Conservation (phyloP, 768 basidiomycete genomes). For the Lentinula sp. region DNA sequence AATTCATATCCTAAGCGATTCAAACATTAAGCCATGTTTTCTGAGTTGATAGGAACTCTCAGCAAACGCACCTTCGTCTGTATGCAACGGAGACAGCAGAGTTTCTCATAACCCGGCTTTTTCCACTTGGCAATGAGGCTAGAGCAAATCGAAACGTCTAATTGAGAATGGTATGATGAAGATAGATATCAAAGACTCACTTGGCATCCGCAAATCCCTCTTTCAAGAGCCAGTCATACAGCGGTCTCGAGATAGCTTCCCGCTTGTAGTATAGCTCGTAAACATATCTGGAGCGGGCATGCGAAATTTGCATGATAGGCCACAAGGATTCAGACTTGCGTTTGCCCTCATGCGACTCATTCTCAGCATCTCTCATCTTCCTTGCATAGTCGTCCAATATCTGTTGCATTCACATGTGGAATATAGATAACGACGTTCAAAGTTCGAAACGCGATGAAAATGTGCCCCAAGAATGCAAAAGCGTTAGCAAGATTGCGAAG, state of each 20-base stretch:
- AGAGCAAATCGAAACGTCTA: background rate
- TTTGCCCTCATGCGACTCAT: constrained; percentile 97
- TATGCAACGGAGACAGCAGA: constrained; percentile 95
- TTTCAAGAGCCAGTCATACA: constrained; percentile 98
- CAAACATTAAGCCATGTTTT: background rate
- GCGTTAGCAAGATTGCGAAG: constrained; percentile 1
- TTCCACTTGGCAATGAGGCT: constrained; percentile 96
- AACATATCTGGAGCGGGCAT: constrained; percentile 93
- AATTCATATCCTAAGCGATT: constrained; percentile 86
- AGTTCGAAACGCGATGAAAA: background rate
- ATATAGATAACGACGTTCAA: background rate
- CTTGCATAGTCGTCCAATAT: constrained; percentile 97
- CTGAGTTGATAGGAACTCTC: background rate
- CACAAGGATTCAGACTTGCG: constrained; percentile 89
- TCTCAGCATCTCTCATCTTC: constrained; percentile 99
- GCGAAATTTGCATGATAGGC: constrained; percentile 98
- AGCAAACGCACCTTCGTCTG: constrained; percentile 67
- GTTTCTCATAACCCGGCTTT: constrained; percentile 96
- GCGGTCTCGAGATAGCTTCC: constrained; percentile 85
- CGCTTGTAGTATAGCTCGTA: constrained; percentile 99
- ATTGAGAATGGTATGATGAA: background rate
- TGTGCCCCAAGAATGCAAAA: background rate
- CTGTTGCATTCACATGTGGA: constrained; percentile 28
- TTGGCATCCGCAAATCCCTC: constrained; percentile 96
- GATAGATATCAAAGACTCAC: constrained; percentile 42